Base-by-base conservation (phyloP, 2,329 filamentous ascomycete species). In the Keithomyces neogunnii region DNA sequence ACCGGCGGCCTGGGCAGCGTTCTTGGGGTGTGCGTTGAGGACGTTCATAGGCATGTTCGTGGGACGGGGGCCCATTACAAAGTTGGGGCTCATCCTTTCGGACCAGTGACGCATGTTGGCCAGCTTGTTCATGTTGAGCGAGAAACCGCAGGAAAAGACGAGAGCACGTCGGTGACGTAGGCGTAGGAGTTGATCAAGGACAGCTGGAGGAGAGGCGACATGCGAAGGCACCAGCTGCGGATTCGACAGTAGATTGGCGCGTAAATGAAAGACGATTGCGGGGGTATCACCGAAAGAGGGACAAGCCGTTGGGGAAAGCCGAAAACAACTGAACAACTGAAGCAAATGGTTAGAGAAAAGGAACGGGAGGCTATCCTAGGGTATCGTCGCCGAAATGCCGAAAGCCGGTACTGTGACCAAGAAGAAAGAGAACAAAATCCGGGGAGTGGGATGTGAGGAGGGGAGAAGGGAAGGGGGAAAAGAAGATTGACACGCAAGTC, bases 91-190 rank as follows among this genome's bases (percentile, higher is more conserved):
- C 77, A 84, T 84, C 75, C 81, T 77, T 71, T 84, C 81, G 67
- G 80, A 79, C 82, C 82, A 85, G 74, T 84, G 80, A 75, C 82
- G 80, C 81, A 85, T 84, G 65, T 83, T 84, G 68, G 80, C 79
- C 70, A 85, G 70, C 72, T 85, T 85, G 73, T 85, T 85, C 82
- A 85, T 85, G 65, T 63, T 82, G 76, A 56, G 57, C 49, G 51
- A 52, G 49, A 32, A 6, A 45, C 40, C 10, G n/a, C 19, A 31
- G 26, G n/a, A 3, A 2, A 43, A 43, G 9, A 26, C 32, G 29
- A 44, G 26, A 8, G 13, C 38, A n/a, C 52, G 53, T 55, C 49
- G 52, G 26, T 29, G 43, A 33, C 39, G 45, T 39, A 44, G n/a
- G 31, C 32, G 32, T 44, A 31, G 45, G 38, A 46, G 45, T 29